phyloP scores from a whole-genome alignment of 73 alveolate species.

The Paramecium pentaurelia region DNA sequence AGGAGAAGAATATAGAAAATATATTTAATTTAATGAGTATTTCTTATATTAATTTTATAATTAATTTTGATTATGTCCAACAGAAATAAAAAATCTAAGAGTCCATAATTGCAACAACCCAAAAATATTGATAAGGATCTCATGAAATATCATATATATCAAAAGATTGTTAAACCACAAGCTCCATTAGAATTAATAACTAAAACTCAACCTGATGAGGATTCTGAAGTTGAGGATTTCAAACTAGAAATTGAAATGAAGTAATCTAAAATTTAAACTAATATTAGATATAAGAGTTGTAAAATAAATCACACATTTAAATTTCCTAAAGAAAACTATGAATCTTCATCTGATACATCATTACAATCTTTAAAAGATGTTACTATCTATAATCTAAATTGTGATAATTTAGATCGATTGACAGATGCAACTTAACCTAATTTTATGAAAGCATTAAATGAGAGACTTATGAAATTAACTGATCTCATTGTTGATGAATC shows the following conservation, averaged over 20 bases:
- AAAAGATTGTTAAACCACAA: constrained; percentile 10
- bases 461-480: not conserved
- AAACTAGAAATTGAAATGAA: constrained; percentile 12
- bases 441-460: constrained; percentile 26
- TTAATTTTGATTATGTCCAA: constrained; percentile 37
- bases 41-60: not conserved
- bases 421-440: constrained; percentile 36
- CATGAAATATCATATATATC: constrained; percentile 22
- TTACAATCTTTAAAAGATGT: not conserved
- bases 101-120: not conserved
- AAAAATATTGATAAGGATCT: constrained; percentile 4
- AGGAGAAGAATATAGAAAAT: not conserved
- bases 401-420: not conserved
- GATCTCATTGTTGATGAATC: constrained; percentile 6
- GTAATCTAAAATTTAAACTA: not conserved
- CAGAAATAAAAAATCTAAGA: constrained; percentile 49
- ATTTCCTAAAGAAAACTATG: constrained; percentile 29
- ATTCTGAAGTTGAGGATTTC: constrained; percentile 52
- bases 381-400: not conserved
- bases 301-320: not conserved
- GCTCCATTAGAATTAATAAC: constrained; percentile 19
- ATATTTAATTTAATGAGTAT: not conserved
- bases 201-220: constrained; percentile 42
- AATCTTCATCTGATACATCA: constrained; percentile 1
- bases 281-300: not conserved